Percentiles rank a stretch among this genome's conserved stretches.
Conservation (phyloP, 805 yeast species). For the Saturnispora bothae region DNA sequence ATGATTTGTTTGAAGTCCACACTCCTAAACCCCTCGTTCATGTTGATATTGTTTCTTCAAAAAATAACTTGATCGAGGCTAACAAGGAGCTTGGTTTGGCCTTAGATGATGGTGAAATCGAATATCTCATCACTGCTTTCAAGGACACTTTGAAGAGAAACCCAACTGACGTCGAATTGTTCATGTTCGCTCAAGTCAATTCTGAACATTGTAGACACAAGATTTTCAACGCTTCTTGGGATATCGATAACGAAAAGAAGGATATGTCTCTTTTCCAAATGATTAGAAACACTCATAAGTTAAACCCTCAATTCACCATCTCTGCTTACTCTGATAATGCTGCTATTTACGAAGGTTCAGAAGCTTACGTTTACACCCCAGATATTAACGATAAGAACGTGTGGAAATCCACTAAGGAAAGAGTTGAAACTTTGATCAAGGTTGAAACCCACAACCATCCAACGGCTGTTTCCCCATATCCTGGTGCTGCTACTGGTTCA, state of each 20-base stretch:
- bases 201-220: conserved; percentile 99
- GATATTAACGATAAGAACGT: conserved; percentile 49
- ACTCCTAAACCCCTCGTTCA: conserved; percentile 73
- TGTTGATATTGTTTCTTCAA: conserved; percentile 50
- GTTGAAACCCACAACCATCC: conserved; percentile 99
- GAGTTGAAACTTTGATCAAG: conserved; percentile 80
- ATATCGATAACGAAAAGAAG: conserved; percentile 72
- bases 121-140: conserved; percentile 77
- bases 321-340: conserved; percentile 97
- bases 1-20: conserved; percentile 70
- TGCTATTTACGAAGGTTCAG: conserved; percentile 82
- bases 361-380: conserved; percentile 71
- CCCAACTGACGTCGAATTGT: conserved; percentile 95
- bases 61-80: conserved; percentile 57
- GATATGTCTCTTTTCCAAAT: conserved; percentile 75
- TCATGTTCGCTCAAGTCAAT: conserved; percentile 99
- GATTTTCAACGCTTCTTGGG: conserved; percentile 98
- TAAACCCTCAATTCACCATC: conserved; percentile 71
- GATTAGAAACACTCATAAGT: conserved; percentile 88
- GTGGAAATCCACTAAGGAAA: conserved; percentile 69
- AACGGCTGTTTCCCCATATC: conserved; percentile 97
- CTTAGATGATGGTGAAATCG: conserved; percentile 88
- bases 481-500: conserved; percentile 99
- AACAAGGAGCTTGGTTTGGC: conserved; percentile 85
- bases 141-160: conserved; percentile 65